A percentile compares a stretch with the other conserved stretches of the same genome.
These are phyloP conservation scores for Acmispon strigosus DNA, from an alignment of 306 rosid species.

Conservation along the genomic window DNA sequence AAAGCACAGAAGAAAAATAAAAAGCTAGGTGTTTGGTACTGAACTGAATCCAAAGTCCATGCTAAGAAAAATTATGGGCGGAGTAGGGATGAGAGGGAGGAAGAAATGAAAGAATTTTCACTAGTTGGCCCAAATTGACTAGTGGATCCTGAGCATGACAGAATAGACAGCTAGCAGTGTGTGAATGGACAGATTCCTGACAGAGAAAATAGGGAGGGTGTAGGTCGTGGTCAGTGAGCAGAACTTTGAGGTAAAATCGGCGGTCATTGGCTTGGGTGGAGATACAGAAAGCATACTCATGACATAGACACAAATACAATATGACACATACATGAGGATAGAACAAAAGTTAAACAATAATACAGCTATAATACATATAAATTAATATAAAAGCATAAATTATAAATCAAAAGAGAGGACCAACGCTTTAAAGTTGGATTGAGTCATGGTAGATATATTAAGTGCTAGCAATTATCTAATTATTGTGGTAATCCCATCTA, in stretches of 20 bases:
- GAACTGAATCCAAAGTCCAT: background rate
- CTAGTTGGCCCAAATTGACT: background rate
- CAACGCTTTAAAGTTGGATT: too few species aligned
- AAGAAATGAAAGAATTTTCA: background rate
- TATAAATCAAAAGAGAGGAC: too few species aligned
- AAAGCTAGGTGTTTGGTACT: background rate
- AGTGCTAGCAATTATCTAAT: too few species aligned
- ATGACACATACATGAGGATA: too few species aligned
- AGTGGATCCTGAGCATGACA: background rate
- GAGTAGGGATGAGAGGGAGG: background rate
- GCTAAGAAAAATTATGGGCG: background rate
- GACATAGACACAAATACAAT: too few species aligned
- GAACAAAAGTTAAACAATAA: too few species aligned
- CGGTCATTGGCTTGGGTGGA: too few species aligned
- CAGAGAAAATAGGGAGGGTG: background rate
- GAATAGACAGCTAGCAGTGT: background rate
- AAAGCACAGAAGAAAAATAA: background rate
- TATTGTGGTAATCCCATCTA: too few species aligned
- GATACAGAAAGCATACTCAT: too few species aligned
- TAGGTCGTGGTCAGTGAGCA: background rate
- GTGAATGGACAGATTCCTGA: background rate
- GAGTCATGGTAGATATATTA: too few species aligned
- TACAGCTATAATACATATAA: too few species aligned
- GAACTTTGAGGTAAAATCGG: background rate
- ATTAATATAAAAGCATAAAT: too few species aligned